Base-by-base conservation (phyloP, 2,329 filamentous ascomycete species). In the Beauveria pseudobassiana region DNA sequence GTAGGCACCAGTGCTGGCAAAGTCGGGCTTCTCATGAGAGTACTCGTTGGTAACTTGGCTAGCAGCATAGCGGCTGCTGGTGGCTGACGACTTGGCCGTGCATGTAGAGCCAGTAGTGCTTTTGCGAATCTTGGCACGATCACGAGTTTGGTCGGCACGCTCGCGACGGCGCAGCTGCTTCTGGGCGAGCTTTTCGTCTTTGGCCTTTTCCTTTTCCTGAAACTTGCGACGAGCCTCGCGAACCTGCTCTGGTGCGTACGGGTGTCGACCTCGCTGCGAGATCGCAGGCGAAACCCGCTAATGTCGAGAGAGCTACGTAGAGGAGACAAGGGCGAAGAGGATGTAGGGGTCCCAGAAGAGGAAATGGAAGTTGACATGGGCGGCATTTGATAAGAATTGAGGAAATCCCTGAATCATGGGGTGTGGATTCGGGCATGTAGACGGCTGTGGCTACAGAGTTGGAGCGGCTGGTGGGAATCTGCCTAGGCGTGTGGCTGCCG, bases 211-310 rank as follows among this genome's bases (percentile, higher is more conserved):
- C 69, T 82, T 84, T 69, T 85, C 81, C 68, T 86, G 80, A 64
- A 87, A 87, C 68, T 83, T 85, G 67, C 82, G 82, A 59, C 85
- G 83, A 4, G 84, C 85, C 67, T 82, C 80, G 50, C 82, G 80
- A 40, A 88, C 81, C 48, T 84, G 81, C 64, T 86, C 83, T 80
- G 75, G 30, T 82, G 81, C 1, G 77, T 77, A 14, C 75, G 77
- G 6, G 81, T 79, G 68, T 86, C 82, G 18, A 86, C 74, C 65
- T 87, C 84, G 46, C 83, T 85, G 64, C 82, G 81, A 54, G 82
- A 82, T 64, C 85, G 83, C 5, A 87, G 73, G 56, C 85, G 84
- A 65, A 87, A 86, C 26, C 78, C 78, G 63, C 76, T 70, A 70
- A 77, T 75, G 59, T 88, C 85, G 53, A 87, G 77, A 0, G 85